Conservation (phyloP, 768 basidiomycete genomes). For the Zangia roseola region DNA sequence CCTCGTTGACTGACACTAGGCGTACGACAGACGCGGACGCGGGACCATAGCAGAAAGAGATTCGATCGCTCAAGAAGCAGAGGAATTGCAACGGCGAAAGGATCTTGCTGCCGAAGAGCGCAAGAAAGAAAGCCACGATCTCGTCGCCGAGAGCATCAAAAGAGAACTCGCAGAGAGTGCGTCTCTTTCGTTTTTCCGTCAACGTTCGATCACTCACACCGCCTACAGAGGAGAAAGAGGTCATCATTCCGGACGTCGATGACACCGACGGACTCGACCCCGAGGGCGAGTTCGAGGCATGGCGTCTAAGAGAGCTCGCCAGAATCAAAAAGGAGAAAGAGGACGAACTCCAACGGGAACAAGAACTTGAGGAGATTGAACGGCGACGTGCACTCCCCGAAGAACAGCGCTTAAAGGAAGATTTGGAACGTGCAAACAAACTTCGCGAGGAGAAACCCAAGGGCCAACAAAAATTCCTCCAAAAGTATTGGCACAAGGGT, state of each 20-base stretch:
- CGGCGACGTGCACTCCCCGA: constrained; percentile 90
- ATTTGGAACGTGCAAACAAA: constrained; percentile 82
- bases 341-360: constrained; percentile 74
- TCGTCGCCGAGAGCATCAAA: constrained; percentile 92
- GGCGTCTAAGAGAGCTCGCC: constrained; percentile 91
- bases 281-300: constrained; percentile 88
- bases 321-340: constrained; percentile 95
- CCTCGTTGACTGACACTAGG: background rate
- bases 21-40: constrained; percentile 60
- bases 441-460: constrained; percentile 86
- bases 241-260: constrained; percentile 82
- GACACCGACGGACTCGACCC: constrained; percentile 95
- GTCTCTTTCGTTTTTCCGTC: constrained; percentile 28
- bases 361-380: constrained; percentile 90
- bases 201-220: constrained; percentile 1
- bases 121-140: constrained; percentile 82
- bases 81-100: constrained; percentile 67
- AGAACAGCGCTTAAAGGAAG: constrained; percentile 88
- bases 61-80: constrained; percentile 64
- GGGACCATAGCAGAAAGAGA: constrained; percentile 71
- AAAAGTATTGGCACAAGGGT: constrained; percentile 99
- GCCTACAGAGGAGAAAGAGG: constrained; percentile 80
- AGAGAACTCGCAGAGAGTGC: constrained; percentile 90
- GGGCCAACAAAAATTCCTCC: constrained; percentile 88
- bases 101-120: constrained; percentile 80